phyloP scores from a whole-genome alignment of 139 green algal species.

The Chloropicon primus region DNA sequence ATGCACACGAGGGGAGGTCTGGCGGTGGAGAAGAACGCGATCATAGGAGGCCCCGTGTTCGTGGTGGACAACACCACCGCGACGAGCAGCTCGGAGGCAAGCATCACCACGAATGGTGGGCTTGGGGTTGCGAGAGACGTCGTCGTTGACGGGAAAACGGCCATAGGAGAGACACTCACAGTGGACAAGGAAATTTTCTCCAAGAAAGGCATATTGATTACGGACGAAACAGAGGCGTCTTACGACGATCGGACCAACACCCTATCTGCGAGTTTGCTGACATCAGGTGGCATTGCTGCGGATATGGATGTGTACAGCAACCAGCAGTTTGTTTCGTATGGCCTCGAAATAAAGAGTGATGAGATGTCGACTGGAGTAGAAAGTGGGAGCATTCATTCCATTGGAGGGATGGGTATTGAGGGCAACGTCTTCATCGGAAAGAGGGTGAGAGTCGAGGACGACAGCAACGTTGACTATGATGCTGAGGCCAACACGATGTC shows the following conservation, averaged over 20 bases:
- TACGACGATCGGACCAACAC: neutral
- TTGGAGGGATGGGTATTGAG: neutral
- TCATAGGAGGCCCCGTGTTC: neutral
- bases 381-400: neutral
- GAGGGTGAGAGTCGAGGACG: neutral
- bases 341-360: neutral
- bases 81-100: neutral
- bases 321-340: neutral
- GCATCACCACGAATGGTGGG: neutral
- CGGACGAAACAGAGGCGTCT: neutral
- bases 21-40: neutral
- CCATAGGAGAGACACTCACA: neutral
- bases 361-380: neutral
- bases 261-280: neutral
- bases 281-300: neutral
- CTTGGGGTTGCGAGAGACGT: neutral
- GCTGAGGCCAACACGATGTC: neutral
- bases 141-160: neutral
- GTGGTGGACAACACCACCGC: neutral
- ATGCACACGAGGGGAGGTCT: neutral
- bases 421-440: neutral
- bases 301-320: neutral
- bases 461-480: neutral
- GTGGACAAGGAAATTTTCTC: neutral
- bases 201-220: neutral